Evolutionary conservation across 768 basidiomycete species (phyloP).

Genomic region (Auricularia sp.): DNA sequence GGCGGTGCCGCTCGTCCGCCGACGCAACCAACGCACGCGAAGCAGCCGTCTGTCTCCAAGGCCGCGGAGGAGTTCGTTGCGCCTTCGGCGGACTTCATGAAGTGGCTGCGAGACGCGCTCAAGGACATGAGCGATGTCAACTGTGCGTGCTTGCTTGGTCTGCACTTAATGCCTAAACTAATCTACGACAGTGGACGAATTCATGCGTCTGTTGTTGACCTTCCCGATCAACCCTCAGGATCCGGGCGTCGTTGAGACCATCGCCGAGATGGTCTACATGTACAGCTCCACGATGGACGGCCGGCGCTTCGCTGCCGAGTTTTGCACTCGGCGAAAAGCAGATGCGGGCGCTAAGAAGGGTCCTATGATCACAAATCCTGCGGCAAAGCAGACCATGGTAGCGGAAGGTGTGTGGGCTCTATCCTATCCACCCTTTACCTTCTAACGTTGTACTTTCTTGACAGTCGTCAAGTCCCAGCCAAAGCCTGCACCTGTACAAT

Average conservation of each 20-base stretch:
- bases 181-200: constrained; percentile 70
- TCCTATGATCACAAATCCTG: constrained; percentile 12
- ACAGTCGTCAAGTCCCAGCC: constrained; percentile 79
- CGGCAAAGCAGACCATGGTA: constrained; percentile 55
- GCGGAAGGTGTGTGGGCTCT: constrained; percentile 38
- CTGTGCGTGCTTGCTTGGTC: constrained; percentile 32
- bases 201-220: constrained; percentile 87
- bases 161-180: not conserved
- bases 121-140: constrained; percentile 54
- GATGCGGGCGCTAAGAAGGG: constrained; percentile 54
- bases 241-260: constrained; percentile 74
- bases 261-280: constrained; percentile 89
- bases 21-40: constrained; percentile 18
- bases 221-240: constrained; percentile 83
- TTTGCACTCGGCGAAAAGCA: constrained; percentile 73
- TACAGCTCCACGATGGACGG: constrained; percentile 94
- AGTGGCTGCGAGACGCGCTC: constrained; percentile 80
- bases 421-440: not conserved
- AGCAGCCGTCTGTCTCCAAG: constrained; percentile 19
- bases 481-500: constrained; percentile 50
- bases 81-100: constrained; percentile 84
- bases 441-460: not conserved
- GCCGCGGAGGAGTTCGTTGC: constrained; percentile 48
- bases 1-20: constrained; percentile 2
- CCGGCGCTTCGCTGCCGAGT: constrained; percentile 88